Base-by-base conservation (phyloP, 495 filamentous ascomycete species). In the Lasiosphaeria hispida region DNA sequence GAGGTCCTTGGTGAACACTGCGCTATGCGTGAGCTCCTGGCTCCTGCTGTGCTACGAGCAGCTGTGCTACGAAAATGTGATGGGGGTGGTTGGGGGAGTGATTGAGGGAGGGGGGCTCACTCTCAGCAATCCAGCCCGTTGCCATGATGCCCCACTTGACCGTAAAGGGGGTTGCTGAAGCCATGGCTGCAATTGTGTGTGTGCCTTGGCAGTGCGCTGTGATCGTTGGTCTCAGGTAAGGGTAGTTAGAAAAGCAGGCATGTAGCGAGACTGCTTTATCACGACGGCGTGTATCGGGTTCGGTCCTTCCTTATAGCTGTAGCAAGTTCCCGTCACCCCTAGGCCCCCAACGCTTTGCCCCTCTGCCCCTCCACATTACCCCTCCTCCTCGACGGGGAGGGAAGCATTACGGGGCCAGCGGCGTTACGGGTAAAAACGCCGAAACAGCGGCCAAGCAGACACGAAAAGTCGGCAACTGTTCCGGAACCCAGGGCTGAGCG, bases 101-200 rank as follows among this genome's bases (percentile, higher is more conserved):
- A 57, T 14, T 15, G 1, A 35, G 9, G 18, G 45, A 48, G 11
- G 41, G 34, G 23, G 38, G 41, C 77, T 67, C 73, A 88, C 87
- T 81, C 68, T 85, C 78, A 33, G 90, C 90, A 59, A 94, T 92
- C 68, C 87, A 81, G 52, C 90, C 89, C 17, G 89, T 92, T 63
- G 89, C 90, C 72, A 94, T 76, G 67, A 94, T 92, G 68, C 90
- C 90, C 89, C 89, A 92, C 59, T 79, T 81, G 47, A 89, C 66
- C 56, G 81, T 84, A 66, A 83, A 83, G 3, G 85, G 83, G 61
- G 72, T 40, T 38, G 62, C 66, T 39, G 75, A 70, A 10, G 75
- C 66, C 76, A 79, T 79, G 30, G 61, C 23, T 30, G 23, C 23
- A 5, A 30, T 30, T 30, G 23, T 5, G 5, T n/a, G 5, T 30